Base-by-base conservation (phyloP, 2,329 filamentous ascomycete genomes). In the Cladosporium sp. region DNA sequence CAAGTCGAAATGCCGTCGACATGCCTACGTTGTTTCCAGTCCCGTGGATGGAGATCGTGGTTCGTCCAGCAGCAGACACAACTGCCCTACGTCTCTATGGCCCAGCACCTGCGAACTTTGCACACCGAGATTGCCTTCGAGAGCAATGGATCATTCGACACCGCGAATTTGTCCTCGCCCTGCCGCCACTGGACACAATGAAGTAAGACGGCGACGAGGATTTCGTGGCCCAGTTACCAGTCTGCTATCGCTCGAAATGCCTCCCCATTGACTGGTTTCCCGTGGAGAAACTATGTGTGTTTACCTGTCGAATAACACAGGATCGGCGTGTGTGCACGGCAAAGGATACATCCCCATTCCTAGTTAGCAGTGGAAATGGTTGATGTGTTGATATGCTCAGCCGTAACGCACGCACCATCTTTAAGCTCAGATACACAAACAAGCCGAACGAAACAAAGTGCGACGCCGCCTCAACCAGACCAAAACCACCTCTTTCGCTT, bases 361-460 rank as follows among this genome's bases (percentile, higher is more conserved):
- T 21, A 23, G 5, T 23, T 8, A 8, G 39, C 39, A 46, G 10
- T 46, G 39, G 39, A 46, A 46, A 46, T 46, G 39, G 39, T 46
- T 8, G 8, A 46, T 10, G 8, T 46, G 39, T 46, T 21, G 39
- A 46, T 8, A 46, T 46, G 39, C 39, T 46, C 39, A n/a, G 39
- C 39, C n/a, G 39, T 46, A 46, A 3, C 39, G 39, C 39, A 46
- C 32, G n/a, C 54, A 39, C 28, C 58, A 32, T 23, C 53, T 28
- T 23, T 36, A 54, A 60, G 30, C 43, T 49, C 48, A 46, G 36
- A 30, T 49, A 53, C 65, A 65, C 59, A 64, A 64, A 64, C 60
- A 58, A 51, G 32, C 54, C 30, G 54, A 25, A 32, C 54, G 23
- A 57, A 32, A 57, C 54, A 34, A 57, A 57, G 32, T 57, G 30